A percentile compares a stretch with the other conserved stretches of the same genome.
Evolutionary conservation across 805 yeast genomes (phyloP).

Genomic region (Sungouiella blattae): DNA sequence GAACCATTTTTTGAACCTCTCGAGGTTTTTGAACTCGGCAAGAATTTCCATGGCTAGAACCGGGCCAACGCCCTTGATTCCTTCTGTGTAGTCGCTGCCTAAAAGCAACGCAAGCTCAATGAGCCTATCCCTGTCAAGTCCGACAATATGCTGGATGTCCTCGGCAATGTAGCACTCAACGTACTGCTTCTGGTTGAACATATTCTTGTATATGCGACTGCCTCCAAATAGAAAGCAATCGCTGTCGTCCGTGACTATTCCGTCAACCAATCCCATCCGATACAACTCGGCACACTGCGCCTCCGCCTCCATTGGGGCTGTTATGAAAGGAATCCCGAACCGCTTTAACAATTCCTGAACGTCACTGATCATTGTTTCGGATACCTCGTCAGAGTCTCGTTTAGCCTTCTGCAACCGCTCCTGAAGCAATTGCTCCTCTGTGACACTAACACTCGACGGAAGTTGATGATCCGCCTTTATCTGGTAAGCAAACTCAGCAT

Average conservation of each 20-base stretch:
- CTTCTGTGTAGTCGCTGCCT: conserved; percentile 96
- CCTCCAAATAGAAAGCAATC: conserved; percentile 96
- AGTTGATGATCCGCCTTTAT: conserved; percentile 20
- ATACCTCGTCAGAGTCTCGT: conserved; percentile 90
- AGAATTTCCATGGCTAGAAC: conserved; percentile 86
- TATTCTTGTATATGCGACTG: conserved; percentile 74
- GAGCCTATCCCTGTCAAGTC: conserved; percentile 58
- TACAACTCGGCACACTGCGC: conserved; percentile 91
- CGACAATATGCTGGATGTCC: conserved; percentile 60
- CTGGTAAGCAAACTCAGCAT: conserved; percentile 52
- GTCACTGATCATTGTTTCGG: conserved; percentile 79
- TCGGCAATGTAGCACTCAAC: conserved; percentile 75
- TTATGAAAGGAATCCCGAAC: conserved; percentile 91
- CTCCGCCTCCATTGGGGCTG: conserved; percentile 99
- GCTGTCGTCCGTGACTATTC: conserved; percentile 94
- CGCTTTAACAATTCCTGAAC: conserved; percentile 83
- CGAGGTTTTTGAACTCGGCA: conserved; percentile 67
- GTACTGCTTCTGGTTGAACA: conserved; percentile 89
- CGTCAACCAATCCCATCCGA: conserved; percentile 76
- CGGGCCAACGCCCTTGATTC: conserved; percentile 90
- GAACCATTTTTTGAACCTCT: conserved; percentile 53
- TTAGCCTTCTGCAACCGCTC: conserved; percentile 63
- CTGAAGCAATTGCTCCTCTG: conserved; percentile 48
- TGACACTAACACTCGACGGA: conserved; percentile 33
- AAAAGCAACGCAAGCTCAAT: conserved; percentile 79